Base-by-base conservation (phyloP, 768 basidiomycete species). In the Hygrophorus pudorinus region DNA sequence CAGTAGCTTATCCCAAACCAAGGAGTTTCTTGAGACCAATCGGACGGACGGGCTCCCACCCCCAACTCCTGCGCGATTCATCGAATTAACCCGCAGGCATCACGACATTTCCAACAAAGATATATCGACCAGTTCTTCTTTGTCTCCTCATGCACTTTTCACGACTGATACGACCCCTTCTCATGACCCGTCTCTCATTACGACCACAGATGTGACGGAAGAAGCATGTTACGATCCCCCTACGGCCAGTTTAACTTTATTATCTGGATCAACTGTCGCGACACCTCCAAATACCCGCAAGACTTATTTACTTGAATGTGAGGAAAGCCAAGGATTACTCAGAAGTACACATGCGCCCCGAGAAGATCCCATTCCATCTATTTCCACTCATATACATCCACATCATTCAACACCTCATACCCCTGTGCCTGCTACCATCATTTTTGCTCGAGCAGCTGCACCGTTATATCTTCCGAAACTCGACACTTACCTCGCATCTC, bases 391-490 rank as follows among this genome's bases (percentile, higher is more conserved):
- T 36, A 7, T 6, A 4, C 37, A 38, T n/a, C 14, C 14, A 28
- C 20, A 42, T 45, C 41, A 21, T 31, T 42, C 41, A 17, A 38
- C 32, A 13, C 52, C 55, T 27, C 74, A 75, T 51, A 62, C 47
- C 8, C 75, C 80, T 32, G 54, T 82, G 6, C 69, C 81, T 13
- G 76, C 77, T 0, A 70, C 71, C 7, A 59, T 63, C 5, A 61
- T 85, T 2, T 83, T 87, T 54, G 60, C 75, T 29, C 67, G 76
- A n/a, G 58, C 67, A 49, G 77, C 81, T 2, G 65, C 70, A 5
- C 74, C 79, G 0, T 59, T 86, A 16, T 68, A 68, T 45, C 67
- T 87, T 10, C 81, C 83, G 1, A 64, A 72, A 35, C 69, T 86
- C 39, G 81, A 86, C 56, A 53, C 63, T 4, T 67, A 76, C 52